A percentile compares a stretch with the other conserved stretches of the same genome.
phyloP scores from a whole-genome alignment of 2,329 filamentous ascomycete genomes.

The Xylariomycetidae sp. region DNA sequence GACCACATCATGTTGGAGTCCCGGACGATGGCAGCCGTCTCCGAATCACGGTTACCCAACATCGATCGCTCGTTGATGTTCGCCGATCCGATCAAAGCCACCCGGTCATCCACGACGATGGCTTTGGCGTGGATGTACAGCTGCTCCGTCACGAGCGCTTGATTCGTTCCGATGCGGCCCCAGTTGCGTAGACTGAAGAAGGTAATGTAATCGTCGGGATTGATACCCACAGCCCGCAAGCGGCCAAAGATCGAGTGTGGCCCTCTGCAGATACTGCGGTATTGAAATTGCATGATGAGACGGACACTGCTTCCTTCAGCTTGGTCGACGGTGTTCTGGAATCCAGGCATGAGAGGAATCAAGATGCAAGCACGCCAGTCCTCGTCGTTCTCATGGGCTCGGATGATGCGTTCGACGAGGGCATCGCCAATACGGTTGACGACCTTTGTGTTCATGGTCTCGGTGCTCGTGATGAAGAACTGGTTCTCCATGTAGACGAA shows the following conservation, averaged over 20 bases:
- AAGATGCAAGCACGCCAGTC: constrained; percentile 86
- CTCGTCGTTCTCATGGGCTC: constrained; percentile 76
- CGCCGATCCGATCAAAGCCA: constrained; percentile 90
- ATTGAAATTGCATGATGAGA: constrained; percentile 95
- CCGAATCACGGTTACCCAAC: constrained; percentile 86
- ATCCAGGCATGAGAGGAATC: constrained; percentile 96
- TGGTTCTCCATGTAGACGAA: constrained; percentile 99
- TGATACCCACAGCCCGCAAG: constrained; percentile 71
- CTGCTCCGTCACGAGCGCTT: constrained; percentile 86
- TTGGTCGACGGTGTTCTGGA: constrained; percentile 92
- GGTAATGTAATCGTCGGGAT: constrained; percentile 90
- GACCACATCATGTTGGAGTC: constrained; percentile 92
- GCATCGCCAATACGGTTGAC: constrained; percentile 93
- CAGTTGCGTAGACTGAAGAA: constrained; percentile 91
- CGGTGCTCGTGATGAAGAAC: constrained; percentile 92
- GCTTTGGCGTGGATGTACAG: constrained; percentile 97
- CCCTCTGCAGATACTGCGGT: constrained; percentile 89
- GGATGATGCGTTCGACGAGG: constrained; percentile 82
- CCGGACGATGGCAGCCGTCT: constrained; percentile 81
- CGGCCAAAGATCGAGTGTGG: constrained; percentile 88
- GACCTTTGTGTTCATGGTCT: constrained; percentile 81
- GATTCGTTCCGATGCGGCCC: constrained; percentile 81
- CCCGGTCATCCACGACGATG: constrained; percentile 90
- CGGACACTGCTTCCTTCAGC: constrained; percentile 92
- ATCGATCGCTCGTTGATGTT: constrained; percentile 99